A percentile compares a stretch with the other conserved stretches of the same genome.
These are phyloP conservation scores for Macrolepiota fuliginosa DNA, from an alignment of 768 basidiomycete species.

Conservation along the genomic window DNA sequence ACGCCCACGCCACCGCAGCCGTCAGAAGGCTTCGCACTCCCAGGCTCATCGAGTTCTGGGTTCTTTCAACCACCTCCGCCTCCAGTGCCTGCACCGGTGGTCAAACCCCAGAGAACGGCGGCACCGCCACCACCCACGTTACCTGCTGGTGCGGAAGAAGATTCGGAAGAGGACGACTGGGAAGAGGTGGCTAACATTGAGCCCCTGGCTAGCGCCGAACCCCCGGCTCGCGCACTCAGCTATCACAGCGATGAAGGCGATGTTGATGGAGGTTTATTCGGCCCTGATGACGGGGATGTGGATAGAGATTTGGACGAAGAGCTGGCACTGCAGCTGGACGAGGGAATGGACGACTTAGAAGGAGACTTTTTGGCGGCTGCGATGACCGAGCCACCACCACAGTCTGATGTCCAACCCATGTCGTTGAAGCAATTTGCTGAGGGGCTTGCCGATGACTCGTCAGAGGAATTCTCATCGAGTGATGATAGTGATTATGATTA, in stretches of 20 bases:
- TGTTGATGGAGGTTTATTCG: background rate
- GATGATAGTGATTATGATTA: slow-evolving; percentile 16
- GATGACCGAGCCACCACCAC: slow-evolving; percentile 2
- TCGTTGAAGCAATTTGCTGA: slow-evolving; percentile 15
- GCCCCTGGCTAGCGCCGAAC: background rate
- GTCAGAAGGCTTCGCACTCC: slow-evolving; percentile 11
- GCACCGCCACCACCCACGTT: background rate
- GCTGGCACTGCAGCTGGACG: slow-evolving; percentile 12
- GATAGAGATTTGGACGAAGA: slow-evolving; percentile 12
- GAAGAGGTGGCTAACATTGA: slow-evolving; percentile 14
- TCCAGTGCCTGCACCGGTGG: background rate
- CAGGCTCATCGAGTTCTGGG: slow-evolving; percentile 10
- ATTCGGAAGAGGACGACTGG: slow-evolving; percentile 18
- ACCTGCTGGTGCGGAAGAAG: slow-evolving; percentile 5
- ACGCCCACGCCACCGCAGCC: background rate
- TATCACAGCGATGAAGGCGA: slow-evolving; percentile 11
- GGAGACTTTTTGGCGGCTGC: slow-evolving; percentile 13
- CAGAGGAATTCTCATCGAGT: slow-evolving; percentile 14
- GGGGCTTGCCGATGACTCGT: slow-evolving; percentile 1
- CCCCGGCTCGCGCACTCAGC: slow-evolving; percentile 1
- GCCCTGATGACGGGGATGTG: background rate
- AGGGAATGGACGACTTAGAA: slow-evolving; percentile 2
- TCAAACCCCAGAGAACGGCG: background rate
- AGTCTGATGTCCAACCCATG: slow-evolving; percentile 10
- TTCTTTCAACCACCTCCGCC: slow-evolving; percentile 9